Conservation (phyloP, 163 green algal species). For the Chlorella variabilis region DNA sequence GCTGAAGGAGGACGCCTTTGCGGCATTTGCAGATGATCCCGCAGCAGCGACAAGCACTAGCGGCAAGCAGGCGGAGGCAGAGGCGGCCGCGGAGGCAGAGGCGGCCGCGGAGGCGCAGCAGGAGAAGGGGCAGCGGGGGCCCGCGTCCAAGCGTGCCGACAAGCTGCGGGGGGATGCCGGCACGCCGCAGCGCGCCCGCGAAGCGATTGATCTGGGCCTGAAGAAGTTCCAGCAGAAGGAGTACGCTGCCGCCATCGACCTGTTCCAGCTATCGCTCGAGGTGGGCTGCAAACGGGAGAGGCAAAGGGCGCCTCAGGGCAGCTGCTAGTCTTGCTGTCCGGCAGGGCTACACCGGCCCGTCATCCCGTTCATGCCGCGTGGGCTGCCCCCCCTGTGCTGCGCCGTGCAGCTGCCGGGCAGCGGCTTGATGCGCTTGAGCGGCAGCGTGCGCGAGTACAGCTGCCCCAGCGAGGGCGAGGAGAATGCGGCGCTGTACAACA, state of each 20-base stretch:
- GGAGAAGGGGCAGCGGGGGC: background rate
- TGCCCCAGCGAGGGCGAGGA: constrained; percentile 77
- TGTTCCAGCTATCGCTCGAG: constrained; percentile 76
- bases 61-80: background rate
- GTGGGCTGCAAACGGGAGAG: background rate
- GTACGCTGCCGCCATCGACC: constrained; percentile 53
- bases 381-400: no score
- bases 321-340: no score
- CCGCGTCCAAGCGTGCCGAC: background rate
- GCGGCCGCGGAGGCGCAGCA: background rate
- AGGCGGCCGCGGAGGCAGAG: background rate
- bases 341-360: no score
- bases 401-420: constrained; percentile 67
- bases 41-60: constrained; percentile 9
- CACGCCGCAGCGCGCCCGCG: constrained; percentile 62
- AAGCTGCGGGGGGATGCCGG: constrained; percentile 15
- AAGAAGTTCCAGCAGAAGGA: constrained; percentile 41
- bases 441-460: constrained; percentile 64
- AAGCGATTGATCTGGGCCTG: constrained; percentile 68
- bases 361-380: no score
- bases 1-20: constrained; percentile 22
- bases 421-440: constrained; percentile 41
- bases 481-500: constrained; percentile 75
- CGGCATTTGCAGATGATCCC: constrained; percentile 1
- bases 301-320: background rate